A percentile compares a stretch with the other conserved stretches of the same genome.
Evolutionary conservation across 2,329 filamentous ascomycete species (phyloP).

Genomic region (Trichoderma endophyticum): DNA sequence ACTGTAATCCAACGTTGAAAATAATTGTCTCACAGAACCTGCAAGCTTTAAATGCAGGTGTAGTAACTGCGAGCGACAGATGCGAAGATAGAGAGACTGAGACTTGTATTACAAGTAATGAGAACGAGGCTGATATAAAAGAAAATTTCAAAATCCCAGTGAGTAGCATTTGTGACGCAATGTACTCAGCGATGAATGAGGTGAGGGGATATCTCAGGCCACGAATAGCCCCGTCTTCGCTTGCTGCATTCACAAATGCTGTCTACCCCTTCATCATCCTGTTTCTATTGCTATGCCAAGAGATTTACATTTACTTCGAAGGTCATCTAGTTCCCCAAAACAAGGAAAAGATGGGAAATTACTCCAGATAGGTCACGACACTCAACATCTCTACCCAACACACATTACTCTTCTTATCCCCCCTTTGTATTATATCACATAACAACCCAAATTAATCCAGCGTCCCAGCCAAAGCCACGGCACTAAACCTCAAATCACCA

Average conservation of each 20-base stretch:
- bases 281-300: neutral
- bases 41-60: rapidly evolving
- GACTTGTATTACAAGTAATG: neutral
- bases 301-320: neutral
- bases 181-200: neutral
- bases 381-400: neutral
- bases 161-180: neutral
- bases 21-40: neutral
- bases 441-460: constrained; percentile 39
- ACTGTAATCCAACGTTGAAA: neutral
- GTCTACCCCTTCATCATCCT: neutral
- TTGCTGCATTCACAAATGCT: neutral
- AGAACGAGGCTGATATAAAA: neutral
- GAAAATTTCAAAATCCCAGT: neutral
- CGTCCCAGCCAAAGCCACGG: constrained; percentile 52
- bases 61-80: rapidly evolving
- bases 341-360: too few species aligned
- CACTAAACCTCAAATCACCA: constrained; percentile 57
- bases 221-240: neutral
- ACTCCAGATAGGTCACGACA: too few species aligned
- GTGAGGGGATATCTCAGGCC: neutral
- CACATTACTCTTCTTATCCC: neutral
- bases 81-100: neutral
- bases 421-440: neutral
- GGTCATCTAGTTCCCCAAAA: neutral